These are phyloP conservation scores for Nakazawaea ernobii DNA, from an alignment of 805 yeast species.

Conservation along the genomic window DNA sequence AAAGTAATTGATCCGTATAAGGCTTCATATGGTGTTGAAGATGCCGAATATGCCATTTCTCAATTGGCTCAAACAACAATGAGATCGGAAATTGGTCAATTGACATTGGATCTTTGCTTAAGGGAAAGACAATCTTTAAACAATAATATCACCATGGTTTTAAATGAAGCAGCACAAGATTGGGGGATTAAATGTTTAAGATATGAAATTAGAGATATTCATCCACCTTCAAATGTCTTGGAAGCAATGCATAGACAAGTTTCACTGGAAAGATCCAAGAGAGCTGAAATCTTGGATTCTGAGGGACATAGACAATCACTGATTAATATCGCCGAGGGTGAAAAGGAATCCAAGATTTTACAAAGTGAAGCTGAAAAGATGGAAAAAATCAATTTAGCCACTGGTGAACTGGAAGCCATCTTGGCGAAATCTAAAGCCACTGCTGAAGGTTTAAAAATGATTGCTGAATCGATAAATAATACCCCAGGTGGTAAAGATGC, in stretches of 20 bases:
- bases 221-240: constrained; percentile 79
- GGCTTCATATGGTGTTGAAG: constrained; percentile 86
- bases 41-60: constrained; percentile 77
- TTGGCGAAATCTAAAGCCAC: constrained; percentile 64
- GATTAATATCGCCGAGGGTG: constrained; percentile 82
- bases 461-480: constrained; percentile 62
- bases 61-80: constrained; percentile 88
- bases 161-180: constrained; percentile 77
- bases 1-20: constrained; percentile 76
- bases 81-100: constrained; percentile 84
- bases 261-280: constrained; percentile 77
- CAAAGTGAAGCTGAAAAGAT: constrained; percentile 69
- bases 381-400: constrained; percentile 61
- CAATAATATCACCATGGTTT: constrained; percentile 65
- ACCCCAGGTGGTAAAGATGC: constrained; percentile 71
- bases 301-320: constrained; percentile 79
- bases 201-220: constrained; percentile 83
- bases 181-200: constrained; percentile 86
- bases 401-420: constrained; percentile 69
- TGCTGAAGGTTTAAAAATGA: constrained; percentile 58
- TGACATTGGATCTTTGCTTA: constrained; percentile 72
- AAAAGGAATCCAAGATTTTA: constrained; percentile 60
- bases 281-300: constrained; percentile 82
- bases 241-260: constrained; percentile 93
- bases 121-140: constrained; percentile 72